Evolutionary conservation across 768 basidiomycete species (phyloP).

Genomic region (Cystobasidium onofrii): DNA sequence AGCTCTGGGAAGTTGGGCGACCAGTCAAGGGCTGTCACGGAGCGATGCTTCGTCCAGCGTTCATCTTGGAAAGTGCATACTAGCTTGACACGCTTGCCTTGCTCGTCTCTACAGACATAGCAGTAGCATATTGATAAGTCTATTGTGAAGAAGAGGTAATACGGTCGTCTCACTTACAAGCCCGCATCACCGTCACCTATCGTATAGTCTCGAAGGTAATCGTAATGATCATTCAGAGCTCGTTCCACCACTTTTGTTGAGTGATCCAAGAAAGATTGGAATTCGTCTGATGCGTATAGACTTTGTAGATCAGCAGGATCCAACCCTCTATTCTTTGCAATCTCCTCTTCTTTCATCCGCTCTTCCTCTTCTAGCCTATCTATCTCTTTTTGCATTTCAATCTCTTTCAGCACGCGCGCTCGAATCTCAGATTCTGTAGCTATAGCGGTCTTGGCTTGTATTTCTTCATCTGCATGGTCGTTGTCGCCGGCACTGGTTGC

Average conservation of each 20-base stretch:
- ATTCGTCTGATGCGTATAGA: constrained; percentile 80
- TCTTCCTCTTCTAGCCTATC: constrained; percentile 48
- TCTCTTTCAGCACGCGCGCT: constrained; percentile 71
- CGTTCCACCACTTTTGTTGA: constrained; percentile 92
- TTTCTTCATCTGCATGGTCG: constrained; percentile 47
- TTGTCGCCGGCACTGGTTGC: background rate
- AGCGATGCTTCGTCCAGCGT: constrained; percentile 79
- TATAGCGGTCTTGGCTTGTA: constrained; percentile 79
- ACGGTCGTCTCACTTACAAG: background rate
- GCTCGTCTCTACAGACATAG: background rate
- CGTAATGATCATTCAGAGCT: constrained; percentile 88
- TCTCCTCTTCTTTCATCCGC: constrained; percentile 75
- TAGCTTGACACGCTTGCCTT: constrained; percentile 80
- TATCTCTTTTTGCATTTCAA: constrained; percentile 47
- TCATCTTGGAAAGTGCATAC: constrained; percentile 92
- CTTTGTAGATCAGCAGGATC: constrained; percentile 74
- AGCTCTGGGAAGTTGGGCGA: constrained; percentile 98
- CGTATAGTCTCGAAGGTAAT: constrained; percentile 95
- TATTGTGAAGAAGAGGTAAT: background rate
- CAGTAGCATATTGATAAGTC: background rate
- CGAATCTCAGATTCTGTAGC: constrained; percentile 69
- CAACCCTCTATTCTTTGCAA: constrained; percentile 66
- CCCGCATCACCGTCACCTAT: constrained; percentile 54
- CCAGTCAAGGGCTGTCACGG: constrained; percentile 95
- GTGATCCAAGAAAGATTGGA: constrained; percentile 85